A percentile compares a stretch with the other conserved stretches of the same genome.
These are phyloP conservation scores for Chrysopogon serrulatus DNA, from an alignment of 176 grass and related monocot genomes.

Conservation along the genomic window DNA sequence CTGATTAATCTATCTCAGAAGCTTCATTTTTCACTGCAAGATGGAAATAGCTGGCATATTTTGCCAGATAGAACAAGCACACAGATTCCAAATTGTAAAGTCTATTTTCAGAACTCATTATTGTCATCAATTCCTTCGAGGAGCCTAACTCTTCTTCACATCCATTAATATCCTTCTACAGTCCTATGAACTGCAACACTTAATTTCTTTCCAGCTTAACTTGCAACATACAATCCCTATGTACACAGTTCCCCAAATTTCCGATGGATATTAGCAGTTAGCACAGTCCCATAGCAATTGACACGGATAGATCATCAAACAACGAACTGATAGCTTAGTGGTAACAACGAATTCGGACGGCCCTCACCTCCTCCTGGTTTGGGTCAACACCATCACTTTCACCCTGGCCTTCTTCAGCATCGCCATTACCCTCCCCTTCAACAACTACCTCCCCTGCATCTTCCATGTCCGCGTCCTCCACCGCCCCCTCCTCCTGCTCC, in stretches of 20 bases:
- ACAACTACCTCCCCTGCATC: constrained; percentile 33
- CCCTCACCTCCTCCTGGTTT: constrained; percentile 48
- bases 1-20: neutral
- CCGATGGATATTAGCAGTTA: neutral
- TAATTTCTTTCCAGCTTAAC: neutral
- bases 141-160: neutral
- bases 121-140: neutral
- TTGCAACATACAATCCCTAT: neutral
- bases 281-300: neutral
- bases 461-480: constrained; percentile 40
- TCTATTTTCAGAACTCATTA: neutral
- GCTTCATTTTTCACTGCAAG: neutral
- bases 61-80: neutral
- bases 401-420: constrained; percentile 44
- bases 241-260: neutral
- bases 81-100: neutral
- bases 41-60: neutral
- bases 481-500: constrained; percentile 33
- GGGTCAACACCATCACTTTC: constrained; percentile 44
- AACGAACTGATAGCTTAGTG: neutral
- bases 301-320: neutral
- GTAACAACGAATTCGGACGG: neutral
- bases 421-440: constrained; percentile 16
- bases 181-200: neutral
- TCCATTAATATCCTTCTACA: neutral